Conservation (phyloP, 2,329 filamentous ascomycete genomes). For the Furcasterigmium sp. region DNA sequence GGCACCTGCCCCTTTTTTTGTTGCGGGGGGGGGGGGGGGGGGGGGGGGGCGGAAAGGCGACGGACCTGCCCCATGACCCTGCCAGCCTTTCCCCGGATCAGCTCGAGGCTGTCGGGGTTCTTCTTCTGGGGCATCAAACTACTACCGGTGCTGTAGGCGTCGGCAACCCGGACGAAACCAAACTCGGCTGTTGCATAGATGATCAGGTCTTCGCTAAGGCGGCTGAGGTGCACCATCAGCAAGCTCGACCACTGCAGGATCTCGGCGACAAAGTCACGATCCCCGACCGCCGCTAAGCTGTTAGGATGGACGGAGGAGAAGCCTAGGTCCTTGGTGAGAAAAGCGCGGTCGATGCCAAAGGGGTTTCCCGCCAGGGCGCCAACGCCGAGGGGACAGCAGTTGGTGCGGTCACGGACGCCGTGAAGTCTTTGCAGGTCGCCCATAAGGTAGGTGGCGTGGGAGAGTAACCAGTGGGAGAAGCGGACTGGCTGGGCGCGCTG, state of each 20-base stretch:
- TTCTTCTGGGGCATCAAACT: slow-evolving; percentile 82
- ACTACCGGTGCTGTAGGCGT: slow-evolving; percentile 74
- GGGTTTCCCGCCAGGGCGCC: slow-evolving; percentile 72
- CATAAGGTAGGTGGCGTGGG: slow-evolving; percentile 61
- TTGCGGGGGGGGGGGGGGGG: no score
- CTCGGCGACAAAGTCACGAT: slow-evolving; percentile 79
- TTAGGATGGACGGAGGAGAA: slow-evolving; percentile 73
- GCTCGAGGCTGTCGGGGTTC: slow-evolving; percentile 65
- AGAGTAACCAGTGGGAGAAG: slow-evolving; percentile 71
- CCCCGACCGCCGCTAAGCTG: slow-evolving; percentile 69
- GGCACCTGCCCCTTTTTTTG: no score
- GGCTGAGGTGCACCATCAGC: slow-evolving; percentile 72
- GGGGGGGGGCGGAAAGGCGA: no score
- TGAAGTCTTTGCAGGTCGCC: slow-evolving; percentile 64
- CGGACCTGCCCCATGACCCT: slow-evolving; percentile 76
- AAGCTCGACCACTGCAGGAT: slow-evolving; percentile 74
- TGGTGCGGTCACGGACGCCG: slow-evolving; percentile 61
- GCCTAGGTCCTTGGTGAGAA: slow-evolving; percentile 72
- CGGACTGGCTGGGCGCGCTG: slow-evolving; percentile 68
- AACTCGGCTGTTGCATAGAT: slow-evolving; percentile 76
- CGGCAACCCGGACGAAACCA: slow-evolving; percentile 69
- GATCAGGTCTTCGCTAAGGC: slow-evolving; percentile 82
- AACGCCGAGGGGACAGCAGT: slow-evolving; percentile 58
- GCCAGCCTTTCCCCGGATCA: slow-evolving; percentile 71
- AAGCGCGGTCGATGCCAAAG: slow-evolving; percentile 66